Percentiles rank a stretch among this genome's conserved stretches.
Conservation (phyloP, 768 basidiomycete species). For the Lactarius sp. region DNA sequence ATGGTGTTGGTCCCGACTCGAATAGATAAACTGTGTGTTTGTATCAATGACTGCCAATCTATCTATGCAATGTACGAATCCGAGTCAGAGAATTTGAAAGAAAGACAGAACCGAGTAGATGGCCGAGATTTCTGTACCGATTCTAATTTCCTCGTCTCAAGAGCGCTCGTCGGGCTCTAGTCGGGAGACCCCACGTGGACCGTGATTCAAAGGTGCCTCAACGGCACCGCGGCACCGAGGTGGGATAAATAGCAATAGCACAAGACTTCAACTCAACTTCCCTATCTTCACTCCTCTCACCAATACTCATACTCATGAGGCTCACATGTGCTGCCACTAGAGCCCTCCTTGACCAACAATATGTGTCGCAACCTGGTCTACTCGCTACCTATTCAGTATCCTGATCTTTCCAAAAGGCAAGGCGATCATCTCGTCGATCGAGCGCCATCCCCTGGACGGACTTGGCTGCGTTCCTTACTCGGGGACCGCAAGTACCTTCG, state of each 20-base stretch:
- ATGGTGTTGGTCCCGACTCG: too few relatives aligned
- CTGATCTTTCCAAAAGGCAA: neutral
- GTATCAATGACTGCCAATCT: too few relatives aligned
- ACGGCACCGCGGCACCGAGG: too few relatives aligned
- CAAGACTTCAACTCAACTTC: too few relatives aligned
- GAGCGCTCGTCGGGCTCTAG: neutral
- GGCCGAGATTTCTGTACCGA: neutral
- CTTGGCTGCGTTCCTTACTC: conserved; percentile 59
- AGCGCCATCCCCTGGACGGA: conserved; percentile 79
- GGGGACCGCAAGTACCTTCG: conserved; percentile 51
- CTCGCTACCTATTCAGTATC: neutral
- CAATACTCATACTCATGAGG: neutral
- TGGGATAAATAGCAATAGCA: too few relatives aligned
- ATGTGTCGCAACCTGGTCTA: neutral
- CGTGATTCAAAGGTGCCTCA: too few relatives aligned
- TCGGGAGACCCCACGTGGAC: too few relatives aligned
- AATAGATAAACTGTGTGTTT: too few relatives aligned
- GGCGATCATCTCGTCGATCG: too few relatives aligned
- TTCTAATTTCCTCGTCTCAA: too few relatives aligned
- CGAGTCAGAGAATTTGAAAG: too few relatives aligned
- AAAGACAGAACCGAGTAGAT: neutral
- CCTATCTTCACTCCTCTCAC: neutral
- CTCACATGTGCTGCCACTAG: neutral
- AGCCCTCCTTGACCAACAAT: neutral
- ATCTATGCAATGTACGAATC: too few relatives aligned